Evolutionary conservation across 768 basidiomycete genomes (phyloP).

Genomic region (Mrakia frigida): DNA sequence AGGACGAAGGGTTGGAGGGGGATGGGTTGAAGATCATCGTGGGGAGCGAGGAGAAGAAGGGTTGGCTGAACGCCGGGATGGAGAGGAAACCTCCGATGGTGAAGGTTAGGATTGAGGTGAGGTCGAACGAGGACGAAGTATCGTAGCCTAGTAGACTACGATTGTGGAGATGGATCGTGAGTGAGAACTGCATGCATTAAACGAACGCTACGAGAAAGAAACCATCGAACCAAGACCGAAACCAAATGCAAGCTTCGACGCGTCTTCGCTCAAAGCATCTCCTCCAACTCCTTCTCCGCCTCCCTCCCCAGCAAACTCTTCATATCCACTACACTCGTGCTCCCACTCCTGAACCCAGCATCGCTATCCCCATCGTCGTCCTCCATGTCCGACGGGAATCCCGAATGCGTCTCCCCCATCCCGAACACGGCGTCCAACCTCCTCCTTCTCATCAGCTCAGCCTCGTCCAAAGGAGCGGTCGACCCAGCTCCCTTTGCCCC

Average conservation of each 20-base stretch:
- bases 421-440: conserved; percentile 49
- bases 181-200: too few species aligned
- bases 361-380: not conserved
- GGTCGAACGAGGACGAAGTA: not conserved
- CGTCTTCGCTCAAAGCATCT: not conserved
- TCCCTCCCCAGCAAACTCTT: not conserved
- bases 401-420: conserved; percentile 38
- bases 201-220: not conserved
- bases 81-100: not conserved
- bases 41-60: not conserved
- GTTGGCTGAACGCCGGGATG: not conserved
- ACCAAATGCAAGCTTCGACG: too few species aligned
- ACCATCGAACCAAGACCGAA: not conserved
- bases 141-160: not conserved
- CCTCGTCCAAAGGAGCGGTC: conserved; percentile 47
- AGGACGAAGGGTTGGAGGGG: not conserved
- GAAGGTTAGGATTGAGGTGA: not conserved
- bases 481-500: too few species aligned
- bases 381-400: not conserved
- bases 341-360: not conserved
- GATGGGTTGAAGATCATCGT: not conserved
- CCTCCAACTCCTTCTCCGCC: conserved; percentile 14
- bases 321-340: not conserved
- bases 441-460: conserved; percentile 57
- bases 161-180: not conserved